Evolutionary conservation across 106 monocot species (phyloP).

Genomic region (Ottelia alismoides): DNA sequence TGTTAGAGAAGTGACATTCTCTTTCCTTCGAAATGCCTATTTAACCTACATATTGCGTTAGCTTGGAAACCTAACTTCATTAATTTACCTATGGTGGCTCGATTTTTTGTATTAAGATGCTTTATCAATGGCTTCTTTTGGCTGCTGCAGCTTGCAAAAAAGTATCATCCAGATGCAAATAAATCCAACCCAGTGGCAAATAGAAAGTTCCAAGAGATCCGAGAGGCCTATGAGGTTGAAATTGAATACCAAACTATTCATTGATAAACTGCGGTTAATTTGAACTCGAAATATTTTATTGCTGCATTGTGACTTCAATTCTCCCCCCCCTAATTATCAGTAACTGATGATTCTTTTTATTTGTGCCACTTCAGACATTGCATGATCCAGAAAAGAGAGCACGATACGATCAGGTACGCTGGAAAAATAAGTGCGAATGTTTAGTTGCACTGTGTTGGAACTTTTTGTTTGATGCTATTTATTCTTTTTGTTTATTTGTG

Average conservation of each 20-base stretch:
- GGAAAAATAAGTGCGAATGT: no score
- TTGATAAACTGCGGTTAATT: no score
- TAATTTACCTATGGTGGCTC: no score
- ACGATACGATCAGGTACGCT: slow-evolving; percentile 74
- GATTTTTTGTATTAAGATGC: no score
- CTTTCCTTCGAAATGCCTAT: no score
- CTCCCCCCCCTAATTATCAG: no score
- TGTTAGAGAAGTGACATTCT: no score
- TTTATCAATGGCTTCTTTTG: not conserved
- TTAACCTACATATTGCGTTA: no score
- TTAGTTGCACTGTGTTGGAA: not conserved
- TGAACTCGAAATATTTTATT: no score
- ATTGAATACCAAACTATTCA: no score
- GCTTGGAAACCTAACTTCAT: no score
- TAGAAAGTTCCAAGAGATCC: slow-evolving; percentile 92
- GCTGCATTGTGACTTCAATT: no score
- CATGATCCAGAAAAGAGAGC: slow-evolving; percentile 71
- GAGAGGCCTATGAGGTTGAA: slow-evolving; percentile 93
- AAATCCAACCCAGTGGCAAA: slow-evolving; percentile 68
- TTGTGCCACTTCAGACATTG: slow-evolving; percentile 49
- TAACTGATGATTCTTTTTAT: slow-evolving; percentile 2
- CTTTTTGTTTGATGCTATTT: not conserved
- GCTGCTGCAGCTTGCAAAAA: slow-evolving; percentile 75
- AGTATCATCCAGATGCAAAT: slow-evolving; percentile 93
- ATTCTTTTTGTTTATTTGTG: not conserved